Evolutionary conservation across 2,329 filamentous ascomycete species (phyloP), one percentile per base, ranked within the genome.

Genomic region (Tolypocladium pustulatum): DNA sequence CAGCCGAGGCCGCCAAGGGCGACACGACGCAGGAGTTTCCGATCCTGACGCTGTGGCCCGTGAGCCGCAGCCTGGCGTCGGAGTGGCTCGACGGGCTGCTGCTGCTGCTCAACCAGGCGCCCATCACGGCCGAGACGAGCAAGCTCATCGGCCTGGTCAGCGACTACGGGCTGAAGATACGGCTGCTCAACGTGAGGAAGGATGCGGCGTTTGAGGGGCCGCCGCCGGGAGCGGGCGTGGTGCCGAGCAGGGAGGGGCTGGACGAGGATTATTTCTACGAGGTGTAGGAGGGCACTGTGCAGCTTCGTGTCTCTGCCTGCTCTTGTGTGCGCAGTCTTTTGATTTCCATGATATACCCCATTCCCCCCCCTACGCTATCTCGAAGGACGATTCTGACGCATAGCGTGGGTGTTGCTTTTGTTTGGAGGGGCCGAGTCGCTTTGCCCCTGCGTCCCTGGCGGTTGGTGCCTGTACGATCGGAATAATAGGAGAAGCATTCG

Each of bases 41-140:
- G 1, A 81, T 97, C 27, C 78, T 99, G 57, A 90, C 87, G n/a
- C 80, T 99, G 57, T 86, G 91, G 71, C 92, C 93, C 7, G 78
- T 85, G 60, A 89, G 85, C 60, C 88, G 94, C 69, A 90, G 85
- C 63, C 77, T 94, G 54, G 94, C 94, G 12, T 95, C 91, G 0
- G 94, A 99, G 74, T 99, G 94, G 94, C 81, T 99, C 6, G 94
- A 99, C 71, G 94, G 94, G 1, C 76, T 99, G 63, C 80, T 97
- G 59, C 96, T 99, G 91, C 79, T 99, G 58, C 81, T 99, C 30
- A 91, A 95, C 69, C 94, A 99, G 73, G 85, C 92, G 60, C 94
- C 94, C 25, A 97, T 99, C 69, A 99, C 94, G n/a, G 85, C 91
- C 3, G 93, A 97, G 75, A 97, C 94, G 40, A 93, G 88, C 70